Evolutionary conservation across 495 filamentous ascomycete species (phyloP), one percentile per base, ranked within the genome.

Genomic region (Xylaria palmicola): DNA sequence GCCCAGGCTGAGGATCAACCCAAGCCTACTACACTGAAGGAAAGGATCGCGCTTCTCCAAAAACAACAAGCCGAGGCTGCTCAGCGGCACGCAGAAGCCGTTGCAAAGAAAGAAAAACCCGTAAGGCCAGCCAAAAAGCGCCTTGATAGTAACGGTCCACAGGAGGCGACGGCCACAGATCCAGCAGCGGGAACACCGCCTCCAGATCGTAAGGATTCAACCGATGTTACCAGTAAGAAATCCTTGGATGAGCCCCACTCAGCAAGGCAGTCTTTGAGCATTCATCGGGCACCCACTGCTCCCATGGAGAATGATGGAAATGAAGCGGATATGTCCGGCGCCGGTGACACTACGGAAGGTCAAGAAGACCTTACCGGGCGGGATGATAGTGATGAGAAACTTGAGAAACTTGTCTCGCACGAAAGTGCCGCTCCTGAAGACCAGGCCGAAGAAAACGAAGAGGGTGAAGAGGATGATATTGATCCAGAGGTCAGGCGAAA

Each of bases 51-150:
- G 15, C 77, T 96, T 45, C 78, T 98, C 10, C 94, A 98, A 72
- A 93, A 91, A 70, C 93, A 98, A 69, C 94, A 98, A 70, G 77
- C 90, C 71, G 93, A 97, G 68, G 90, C 92, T 63, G 88, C 91
- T 34, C 79, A 85, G 54, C 85, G 92, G 51, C 88, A 91, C 75
- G 90, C 90, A 15, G 91, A 93, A 34, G 85, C 85, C 8, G 80
- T 80, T 13, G 87, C 90, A 47, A 93, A 89, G 77, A 93, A 96
- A 73, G 91, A 95, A 71, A 97, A 97, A 78, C 86, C 89, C 17
- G 92, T 90, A 71, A 81, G 81, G 58, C 90, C 91, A 19, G 77
- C 86, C 6, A 95, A 92, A 80, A 93, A 91, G 77, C 82, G 86
- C 49, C 72, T 81, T n/a, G 92, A 93, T 53, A 82, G 81, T 55